phyloP scores from a whole-genome alignment of 1,284 basidiomycete genomes.

The Ceratobasidium theobromae region DNA sequence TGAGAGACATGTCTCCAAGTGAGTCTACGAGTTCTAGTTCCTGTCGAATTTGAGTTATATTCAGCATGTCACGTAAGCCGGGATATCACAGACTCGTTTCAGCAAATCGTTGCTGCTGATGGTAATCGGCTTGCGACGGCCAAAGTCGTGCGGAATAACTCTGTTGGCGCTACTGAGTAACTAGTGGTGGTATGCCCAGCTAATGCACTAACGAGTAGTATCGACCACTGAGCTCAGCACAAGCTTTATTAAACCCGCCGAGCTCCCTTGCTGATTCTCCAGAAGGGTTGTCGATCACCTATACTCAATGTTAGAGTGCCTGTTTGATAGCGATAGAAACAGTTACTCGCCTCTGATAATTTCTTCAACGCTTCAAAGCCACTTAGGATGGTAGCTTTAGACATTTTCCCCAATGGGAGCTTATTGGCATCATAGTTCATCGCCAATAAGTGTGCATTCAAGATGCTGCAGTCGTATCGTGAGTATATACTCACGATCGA shows the following conservation, averaged over 20 bases:
- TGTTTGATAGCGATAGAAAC: neutral
- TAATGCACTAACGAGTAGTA: slow-evolving; percentile 58
- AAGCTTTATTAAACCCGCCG: slow-evolving; percentile 34
- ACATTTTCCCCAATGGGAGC: slow-evolving; percentile 56
- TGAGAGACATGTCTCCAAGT: slow-evolving; percentile 46
- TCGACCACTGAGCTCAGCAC: slow-evolving; percentile 33
- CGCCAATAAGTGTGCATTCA: slow-evolving; percentile 59
- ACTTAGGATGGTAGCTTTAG: slow-evolving; percentile 39
- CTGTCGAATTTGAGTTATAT: slow-evolving; percentile 38
- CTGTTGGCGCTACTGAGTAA: slow-evolving; percentile 3
- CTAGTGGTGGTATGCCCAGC: neutral
- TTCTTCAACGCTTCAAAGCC: slow-evolving; percentile 58
- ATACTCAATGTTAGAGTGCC: neutral
- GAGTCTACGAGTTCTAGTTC: slow-evolving; percentile 68
- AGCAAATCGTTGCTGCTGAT: slow-evolving; percentile 33
- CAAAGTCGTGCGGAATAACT: slow-evolving; percentile 37
- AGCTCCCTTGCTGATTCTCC: slow-evolving; percentile 23
- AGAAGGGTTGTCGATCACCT: slow-evolving; percentile 36
- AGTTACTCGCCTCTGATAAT: slow-evolving; percentile 42
- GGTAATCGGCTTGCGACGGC: slow-evolving; percentile 33
- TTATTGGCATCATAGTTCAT: slow-evolving; percentile 74
- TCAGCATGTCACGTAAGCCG: neutral
- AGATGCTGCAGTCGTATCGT: slow-evolving; percentile 46
- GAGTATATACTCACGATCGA: neutral
- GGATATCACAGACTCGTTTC: slow-evolving; percentile 12